Evolutionary conservation across 805 yeast genomes (phyloP).

Genomic region (Vanderwaltozyma tropicalis): DNA sequence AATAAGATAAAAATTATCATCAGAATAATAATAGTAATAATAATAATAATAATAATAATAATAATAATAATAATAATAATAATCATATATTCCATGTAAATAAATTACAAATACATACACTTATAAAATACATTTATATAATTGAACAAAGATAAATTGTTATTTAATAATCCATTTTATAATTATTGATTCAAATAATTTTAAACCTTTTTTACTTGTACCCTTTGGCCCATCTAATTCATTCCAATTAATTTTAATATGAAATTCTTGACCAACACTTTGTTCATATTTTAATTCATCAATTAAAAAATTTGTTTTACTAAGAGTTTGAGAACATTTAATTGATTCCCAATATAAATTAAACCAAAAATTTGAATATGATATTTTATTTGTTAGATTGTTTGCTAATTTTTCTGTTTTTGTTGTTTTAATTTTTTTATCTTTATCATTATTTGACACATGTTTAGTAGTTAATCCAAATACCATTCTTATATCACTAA

Average conservation of each 20-base stretch:
- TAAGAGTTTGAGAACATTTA: slow-evolving; percentile 10
- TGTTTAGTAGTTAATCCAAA: slow-evolving; percentile 10
- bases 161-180: slow-evolving; percentile 21
- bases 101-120: background rate
- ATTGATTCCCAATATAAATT: slow-evolving; percentile 35
- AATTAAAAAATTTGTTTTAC: slow-evolving; percentile 5
- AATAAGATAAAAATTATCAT: slow-evolving; percentile 9
- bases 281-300: slow-evolving; percentile 12
- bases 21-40: background rate
- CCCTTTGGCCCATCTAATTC: slow-evolving; percentile 65
- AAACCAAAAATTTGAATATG: slow-evolving; percentile 32
- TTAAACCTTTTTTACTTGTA: slow-evolving; percentile 40
- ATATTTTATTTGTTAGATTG: slow-evolving; percentile 11
- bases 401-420: slow-evolving; percentile 8
- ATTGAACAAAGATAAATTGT: background rate
- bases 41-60: background rate
- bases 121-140: no score
- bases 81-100: background rate
- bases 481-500: slow-evolving; percentile 19
- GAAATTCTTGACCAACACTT: slow-evolving; percentile 8
- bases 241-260: slow-evolving; percentile 31
- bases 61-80: background rate
- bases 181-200: slow-evolving; percentile 41
- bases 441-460: background rate
- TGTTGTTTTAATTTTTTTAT: background rate